Base-by-base conservation (phyloP, 805 yeast species). In the Kodamaea kaohsiungensis region DNA sequence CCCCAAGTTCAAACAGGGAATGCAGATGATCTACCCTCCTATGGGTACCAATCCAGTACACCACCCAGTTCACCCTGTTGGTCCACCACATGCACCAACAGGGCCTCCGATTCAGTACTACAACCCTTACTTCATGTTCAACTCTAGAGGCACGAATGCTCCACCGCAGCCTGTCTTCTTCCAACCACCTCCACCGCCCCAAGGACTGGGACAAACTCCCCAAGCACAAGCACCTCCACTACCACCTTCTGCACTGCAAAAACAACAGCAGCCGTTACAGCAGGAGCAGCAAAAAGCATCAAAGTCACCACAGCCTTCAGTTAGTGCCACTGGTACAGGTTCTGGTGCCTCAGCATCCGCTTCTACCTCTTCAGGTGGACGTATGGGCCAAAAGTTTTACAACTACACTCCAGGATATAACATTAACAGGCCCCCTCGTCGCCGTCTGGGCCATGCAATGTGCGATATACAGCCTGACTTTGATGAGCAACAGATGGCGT, bases 91-190 rank as follows among this genome's bases (percentile, higher is more conserved):
- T 40, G n/a, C 40, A n/a, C 22, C 51, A 37, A 37, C 22, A 22
- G 51, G 35, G 9, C 40, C 48, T 9, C 54, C 45, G 19, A 49
- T 46, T n/a, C 56, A 54, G 17, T 54, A 46, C 52, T 54, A 48
- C 50, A 51, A 51, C 51, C 59, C 59, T 16, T 55, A 49, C 53
- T 54, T 50, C 22, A 22, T 48, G 45, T 18, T 16, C 25, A 40
- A 40, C 25, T 40, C 45, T 7, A 17, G 45, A 17, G 45, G 45
- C n/a, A 17, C 45, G 25, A 40, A 17, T 30, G 35, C 35, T 22
- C 25, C 45, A 2, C 45, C 45, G 25, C 45, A 40, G 13, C 42
- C 42, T 16, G 45, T 40, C n/a, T 40, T 40, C 13, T 40, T 40
- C 25, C 45, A 17, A 17, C 5, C 45, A 12, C 45, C 25, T 19